A percentile compares a stretch with the other conserved stretches of the same genome.
phyloP scores from a whole-genome alignment of 116 monocot species.

The Cymodocea nodosa region DNA sequence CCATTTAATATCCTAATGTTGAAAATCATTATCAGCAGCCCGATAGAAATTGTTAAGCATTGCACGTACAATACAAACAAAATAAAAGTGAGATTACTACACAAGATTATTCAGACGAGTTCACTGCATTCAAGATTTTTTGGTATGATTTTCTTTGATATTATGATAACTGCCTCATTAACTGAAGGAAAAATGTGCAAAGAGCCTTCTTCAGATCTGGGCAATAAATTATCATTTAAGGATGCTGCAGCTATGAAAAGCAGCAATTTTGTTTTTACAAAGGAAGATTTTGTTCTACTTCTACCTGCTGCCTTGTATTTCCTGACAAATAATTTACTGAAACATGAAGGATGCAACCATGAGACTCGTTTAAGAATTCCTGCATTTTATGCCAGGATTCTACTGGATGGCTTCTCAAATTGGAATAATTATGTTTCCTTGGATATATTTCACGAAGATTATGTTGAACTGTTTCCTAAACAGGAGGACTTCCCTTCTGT shows the following conservation, averaged over 20 bases:
- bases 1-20: constrained; percentile 36
- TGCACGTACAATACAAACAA: constrained; percentile 48
- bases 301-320: constrained; percentile 72
- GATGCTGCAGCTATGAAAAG: constrained; percentile 3
- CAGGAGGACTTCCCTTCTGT: constrained; percentile 26
- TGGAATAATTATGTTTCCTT: constrained; percentile 47
- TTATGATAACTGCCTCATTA: constrained; percentile 6
- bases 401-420: constrained; percentile 51
- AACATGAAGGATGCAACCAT: constrained; percentile 14
- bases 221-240: constrained; percentile 5
- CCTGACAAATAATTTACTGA: constrained; percentile 13
- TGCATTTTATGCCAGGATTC: constrained; percentile 39
- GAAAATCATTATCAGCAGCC: constrained; percentile 38
- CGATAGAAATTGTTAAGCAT: constrained; percentile 39
- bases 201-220: constrained; percentile 12
- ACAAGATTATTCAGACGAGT: constrained; percentile 49
- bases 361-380: constrained; percentile 21
- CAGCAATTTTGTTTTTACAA: constrained; percentile 13
- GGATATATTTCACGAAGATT: constrained; percentile 50
- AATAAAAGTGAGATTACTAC: constrained; percentile 47
- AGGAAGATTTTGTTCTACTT: constrained; percentile 53
- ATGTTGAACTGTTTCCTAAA: constrained; percentile 12
- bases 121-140: constrained; percentile 52
- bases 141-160: constrained; percentile 40
- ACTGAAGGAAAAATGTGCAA: constrained; percentile 1